Evolutionary conservation across 257 asterid species (phyloP).

Genomic region (Rehmannia glutinosa): DNA sequence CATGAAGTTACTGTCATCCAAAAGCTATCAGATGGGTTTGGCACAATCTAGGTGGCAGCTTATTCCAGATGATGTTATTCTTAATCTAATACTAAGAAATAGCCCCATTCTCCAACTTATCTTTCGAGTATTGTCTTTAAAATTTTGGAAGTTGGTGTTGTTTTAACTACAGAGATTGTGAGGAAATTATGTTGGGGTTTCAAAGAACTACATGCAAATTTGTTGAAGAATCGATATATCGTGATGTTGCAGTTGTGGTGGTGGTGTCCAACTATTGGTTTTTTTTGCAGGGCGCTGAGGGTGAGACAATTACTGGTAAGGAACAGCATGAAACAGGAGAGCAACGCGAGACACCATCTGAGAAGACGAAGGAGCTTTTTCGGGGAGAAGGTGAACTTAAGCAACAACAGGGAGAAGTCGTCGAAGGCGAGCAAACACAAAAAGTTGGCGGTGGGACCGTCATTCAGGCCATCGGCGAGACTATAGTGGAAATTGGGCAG

Average conservation of each 20-base stretch:
- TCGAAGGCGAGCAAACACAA: constrained; percentile 6
- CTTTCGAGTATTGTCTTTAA: no score
- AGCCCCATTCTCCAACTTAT: no score
- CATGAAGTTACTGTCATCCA: no score
- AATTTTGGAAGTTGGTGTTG: no score
- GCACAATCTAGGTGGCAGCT: no score
- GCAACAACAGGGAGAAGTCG: not conserved
- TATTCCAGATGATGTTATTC: no score
- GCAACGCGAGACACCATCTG: not conserved
- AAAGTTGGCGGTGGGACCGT: constrained; percentile 26
- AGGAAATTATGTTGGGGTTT: no score
- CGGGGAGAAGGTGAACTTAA: constrained; percentile 7
- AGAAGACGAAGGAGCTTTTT: not conserved
- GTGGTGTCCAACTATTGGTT: not conserved
- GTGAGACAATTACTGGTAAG: not conserved
- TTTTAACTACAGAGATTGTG: no score
- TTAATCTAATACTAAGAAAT: no score
- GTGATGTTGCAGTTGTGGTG: no score
- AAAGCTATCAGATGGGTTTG: no score
- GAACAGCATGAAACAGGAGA: constrained; percentile 10
- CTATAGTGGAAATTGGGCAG: constrained; percentile 77
- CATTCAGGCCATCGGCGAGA: constrained; percentile 78
- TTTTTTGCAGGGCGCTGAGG: constrained; percentile 23
- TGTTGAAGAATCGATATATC: not conserved
- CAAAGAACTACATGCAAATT: no score